Evolutionary conservation across 371 early-diverging fungal genomes (phyloP), one percentile per base, ranked within the genome.

Genomic region (Saksenaea oblongispora): DNA sequence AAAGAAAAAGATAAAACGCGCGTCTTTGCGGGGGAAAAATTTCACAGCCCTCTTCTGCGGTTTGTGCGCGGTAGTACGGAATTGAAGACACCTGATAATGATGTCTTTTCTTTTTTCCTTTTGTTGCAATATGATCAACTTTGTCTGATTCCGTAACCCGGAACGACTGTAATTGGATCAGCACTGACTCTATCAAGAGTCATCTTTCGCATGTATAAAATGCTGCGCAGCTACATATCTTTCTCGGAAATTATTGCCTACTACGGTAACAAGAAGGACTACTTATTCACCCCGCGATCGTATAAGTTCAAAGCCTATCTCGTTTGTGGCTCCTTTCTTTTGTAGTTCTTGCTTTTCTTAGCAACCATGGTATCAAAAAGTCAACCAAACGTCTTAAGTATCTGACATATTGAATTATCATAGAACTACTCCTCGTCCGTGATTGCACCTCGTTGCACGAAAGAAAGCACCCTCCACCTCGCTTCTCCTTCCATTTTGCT

Each of bases 201-300:
- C 31, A 31, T n/a, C 18, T 8, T 41, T 17, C 5, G 42, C 18
- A 13, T 17, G 18, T 41, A n/a, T n/a, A n/a, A n/a, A n/a, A n/a
- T 5, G 14, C 14, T 17, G 42, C 18, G 51, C 51, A 47, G 22
- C 22, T 8, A 18, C 9, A 2, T 22, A n/a, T 22, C 51, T 47
- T 47, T 47, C 51, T 47, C 22, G 51, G 51, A 47, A 47, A 47
- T 47, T 47, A 47, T 47, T 47, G n/a, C 51, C 22, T 18, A 47
- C 51, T 18, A 47, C 22, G 51, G 51, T 11, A 47, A 47, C n/a
- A 22, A 47, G 18, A 47, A 47, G 22, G 51, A 17, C 42, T 22
- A 18, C 22, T 47, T 47, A 22, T 47, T 47, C 51, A 22, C 22
- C 18, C 51, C 22, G 22, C 51, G n/a, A 9, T 47, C 51, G 24